A percentile compares a stretch with the other conserved stretches of the same genome.
Evolutionary conservation across 441 rosid species (phyloP).

Genomic region (Melastoma candidum): DNA sequence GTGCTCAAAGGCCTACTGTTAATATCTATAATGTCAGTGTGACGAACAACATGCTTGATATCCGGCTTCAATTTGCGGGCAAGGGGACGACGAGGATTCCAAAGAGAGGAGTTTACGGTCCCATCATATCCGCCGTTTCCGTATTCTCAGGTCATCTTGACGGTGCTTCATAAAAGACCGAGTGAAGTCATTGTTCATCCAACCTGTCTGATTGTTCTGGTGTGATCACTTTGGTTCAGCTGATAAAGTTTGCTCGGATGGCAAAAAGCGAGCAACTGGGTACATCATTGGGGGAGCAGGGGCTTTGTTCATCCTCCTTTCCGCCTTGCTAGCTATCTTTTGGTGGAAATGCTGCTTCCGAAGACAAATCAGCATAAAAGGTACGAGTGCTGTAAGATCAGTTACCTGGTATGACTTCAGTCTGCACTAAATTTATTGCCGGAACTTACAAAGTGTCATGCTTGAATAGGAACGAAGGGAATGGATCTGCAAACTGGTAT

Average conservation of each 20-base stretch:
- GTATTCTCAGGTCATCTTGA: conserved; percentile 19
- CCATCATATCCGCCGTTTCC: conserved; percentile 28
- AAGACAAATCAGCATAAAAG: conserved; percentile 22
- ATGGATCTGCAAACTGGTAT: conserved; percentile 34
- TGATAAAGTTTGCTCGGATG: too few species aligned
- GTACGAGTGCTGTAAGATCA: conserved; percentile 15
- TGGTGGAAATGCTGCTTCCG: conserved; percentile 32
- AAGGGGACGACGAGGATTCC: conserved; percentile 31
- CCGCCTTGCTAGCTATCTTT: conserved; percentile 28
- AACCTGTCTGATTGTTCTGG: neutral
- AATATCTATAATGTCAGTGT: conserved; percentile 26
- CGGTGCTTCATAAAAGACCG: neutral
- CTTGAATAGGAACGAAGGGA: conserved; percentile 21
- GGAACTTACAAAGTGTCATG: neutral
- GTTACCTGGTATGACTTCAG: neutral
- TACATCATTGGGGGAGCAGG: too few species aligned
- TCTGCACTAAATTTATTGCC: neutral
- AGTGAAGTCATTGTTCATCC: too few species aligned
- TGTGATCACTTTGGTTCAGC: too few species aligned
- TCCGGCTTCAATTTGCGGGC: conserved; percentile 28
- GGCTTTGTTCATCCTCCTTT: neutral
- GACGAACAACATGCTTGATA: conserved; percentile 18
- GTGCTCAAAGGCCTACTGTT: conserved; percentile 29
- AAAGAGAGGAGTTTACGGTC: conserved; percentile 23
- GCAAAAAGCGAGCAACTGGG: too few species aligned